Base-by-base conservation (phyloP, 768 basidiomycete genomes). In the Tulasnella sp. region DNA sequence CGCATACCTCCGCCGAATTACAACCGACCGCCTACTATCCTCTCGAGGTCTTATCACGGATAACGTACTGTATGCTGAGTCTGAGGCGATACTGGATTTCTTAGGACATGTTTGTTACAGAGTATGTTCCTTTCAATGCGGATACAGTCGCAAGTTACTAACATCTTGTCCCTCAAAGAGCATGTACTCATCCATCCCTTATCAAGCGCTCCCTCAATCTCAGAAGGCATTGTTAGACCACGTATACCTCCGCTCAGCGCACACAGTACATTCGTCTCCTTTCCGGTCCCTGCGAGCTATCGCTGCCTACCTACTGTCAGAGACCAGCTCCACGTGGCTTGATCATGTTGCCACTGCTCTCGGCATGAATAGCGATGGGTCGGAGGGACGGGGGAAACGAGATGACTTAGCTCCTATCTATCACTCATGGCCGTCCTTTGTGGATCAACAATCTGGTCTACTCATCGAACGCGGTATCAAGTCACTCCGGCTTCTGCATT, bases 401-500 rank as follows among this genome's bases (percentile, higher is more conserved):
- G 85, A 86, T 20, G 85, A 86, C 13, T 82, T 80, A 37, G 80
- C 78, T 26, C 77, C 82, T 85, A 79, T 82, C 23, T 70, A 73
- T 26, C 69, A 51, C n/a, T 20, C n/a, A 46, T 91, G 90, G 80
- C 93, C 94, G 0, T 83, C 83, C 5, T 95, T 95, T 83, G 88
- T 95, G 78, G 87, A 89, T 4, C 80, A 81, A 6, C 85, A 85
- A 16, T 83, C 91, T 39, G 84, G 88, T 9, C 85, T 87, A 69
- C 85, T 88, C 9, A 83, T 95, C 4, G 87, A 89, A 16, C 88
- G 88, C 4, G 93, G 93, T 0, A 89, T 89, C 79, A 91, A 89
- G 81, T 94, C 94, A 0, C 83, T 95, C 13, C 86, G 87, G 39
- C 84, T 95, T 4, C 86, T 95, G 0, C 86, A 86, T 71, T 87